Conservation (phyloP, 768 basidiomycete genomes). For the Artomyces pyxidatus region DNA sequence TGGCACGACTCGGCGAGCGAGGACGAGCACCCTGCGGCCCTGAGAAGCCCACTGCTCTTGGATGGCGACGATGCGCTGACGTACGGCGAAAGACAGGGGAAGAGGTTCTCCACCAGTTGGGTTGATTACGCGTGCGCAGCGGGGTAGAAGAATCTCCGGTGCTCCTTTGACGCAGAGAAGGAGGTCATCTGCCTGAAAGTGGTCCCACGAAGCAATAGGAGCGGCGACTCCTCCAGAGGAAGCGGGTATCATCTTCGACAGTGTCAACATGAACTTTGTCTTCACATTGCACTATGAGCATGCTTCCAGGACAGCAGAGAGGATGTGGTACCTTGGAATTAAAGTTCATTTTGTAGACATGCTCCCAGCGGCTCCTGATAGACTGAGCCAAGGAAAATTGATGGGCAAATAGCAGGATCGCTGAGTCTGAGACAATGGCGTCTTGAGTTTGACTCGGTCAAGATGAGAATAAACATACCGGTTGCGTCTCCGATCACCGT, state of each 20-base stretch:
- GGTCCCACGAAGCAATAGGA: slow-evolving; percentile 23
- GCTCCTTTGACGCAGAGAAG: slow-evolving; percentile 41
- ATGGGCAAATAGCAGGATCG: slow-evolving; percentile 45
- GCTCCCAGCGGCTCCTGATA: slow-evolving; percentile 9
- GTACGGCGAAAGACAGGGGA: slow-evolving; percentile 24
- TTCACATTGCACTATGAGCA: slow-evolving; percentile 18
- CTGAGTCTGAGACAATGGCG: slow-evolving; percentile 32
- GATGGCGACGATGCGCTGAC: slow-evolving; percentile 24
- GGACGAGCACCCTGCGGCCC: slow-evolving; percentile 56
- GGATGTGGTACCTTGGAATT: slow-evolving; percentile 29
- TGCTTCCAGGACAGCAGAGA: neutral
- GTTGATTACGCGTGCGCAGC: slow-evolving; percentile 32
- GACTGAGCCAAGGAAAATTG: slow-evolving; percentile 10
- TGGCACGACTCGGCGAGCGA: slow-evolving; percentile 38
- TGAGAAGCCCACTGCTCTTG: slow-evolving; percentile 43
- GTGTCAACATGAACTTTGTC: slow-evolving; percentile 49
- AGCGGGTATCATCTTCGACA: slow-evolving; percentile 20
- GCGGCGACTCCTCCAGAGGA: slow-evolving; percentile 7
- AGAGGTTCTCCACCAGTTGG: slow-evolving; percentile 27
- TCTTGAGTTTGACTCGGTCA: neutral
- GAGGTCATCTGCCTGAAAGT: slow-evolving; percentile 18
- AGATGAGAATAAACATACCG: slow-evolving; percentile 21
- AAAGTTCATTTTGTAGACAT: slow-evolving; percentile 25
- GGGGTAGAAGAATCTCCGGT: slow-evolving; percentile 40
- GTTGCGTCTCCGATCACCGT: slow-evolving; percentile 49